These are phyloP conservation scores for Platanus orientalis DNA, from an alignment of 164 flowering plant genomes.

Conservation along the genomic window DNA sequence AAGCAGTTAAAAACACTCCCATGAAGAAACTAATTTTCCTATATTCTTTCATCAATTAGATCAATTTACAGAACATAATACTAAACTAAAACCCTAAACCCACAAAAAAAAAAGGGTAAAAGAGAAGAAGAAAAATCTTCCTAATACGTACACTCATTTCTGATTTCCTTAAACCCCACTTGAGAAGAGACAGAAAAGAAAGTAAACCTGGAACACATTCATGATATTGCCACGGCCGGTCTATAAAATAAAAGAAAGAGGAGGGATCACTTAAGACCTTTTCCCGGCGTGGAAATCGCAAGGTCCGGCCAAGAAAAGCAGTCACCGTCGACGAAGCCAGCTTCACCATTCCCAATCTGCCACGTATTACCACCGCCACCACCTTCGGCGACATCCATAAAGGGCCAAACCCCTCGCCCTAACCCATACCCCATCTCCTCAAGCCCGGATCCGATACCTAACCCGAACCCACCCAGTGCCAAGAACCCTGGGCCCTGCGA, in stretches of 20 bases:
- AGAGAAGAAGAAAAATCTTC: background rate
- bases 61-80: too few species aligned
- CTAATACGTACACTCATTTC: conserved; percentile 1
- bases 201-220: background rate
- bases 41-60: too few species aligned
- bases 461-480: conserved; percentile 50
- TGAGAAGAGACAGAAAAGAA: background rate
- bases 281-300: conserved; percentile 47
- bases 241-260: too few species aligned
- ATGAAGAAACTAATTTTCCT: too few species aligned
- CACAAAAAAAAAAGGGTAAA: too few species aligned
- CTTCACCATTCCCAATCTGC: conserved; percentile 48
- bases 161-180: background rate
- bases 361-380: conserved; percentile 28
- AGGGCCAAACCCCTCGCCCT: conserved; percentile 43
- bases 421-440: conserved; percentile 48
- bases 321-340: conserved; percentile 35
- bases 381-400: conserved; percentile 24
- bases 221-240: background rate
- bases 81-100: too few species aligned
- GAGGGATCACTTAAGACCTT: conserved; percentile 8
- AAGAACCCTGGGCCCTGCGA: conserved; percentile 26
- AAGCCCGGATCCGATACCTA: conserved; percentile 36
- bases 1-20: too few species aligned
- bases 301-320: conserved; percentile 59